These are phyloP conservation scores for Eimeria necatrix DNA, from an alignment of 169 alveolate genomes.

Conservation along the genomic window DNA sequence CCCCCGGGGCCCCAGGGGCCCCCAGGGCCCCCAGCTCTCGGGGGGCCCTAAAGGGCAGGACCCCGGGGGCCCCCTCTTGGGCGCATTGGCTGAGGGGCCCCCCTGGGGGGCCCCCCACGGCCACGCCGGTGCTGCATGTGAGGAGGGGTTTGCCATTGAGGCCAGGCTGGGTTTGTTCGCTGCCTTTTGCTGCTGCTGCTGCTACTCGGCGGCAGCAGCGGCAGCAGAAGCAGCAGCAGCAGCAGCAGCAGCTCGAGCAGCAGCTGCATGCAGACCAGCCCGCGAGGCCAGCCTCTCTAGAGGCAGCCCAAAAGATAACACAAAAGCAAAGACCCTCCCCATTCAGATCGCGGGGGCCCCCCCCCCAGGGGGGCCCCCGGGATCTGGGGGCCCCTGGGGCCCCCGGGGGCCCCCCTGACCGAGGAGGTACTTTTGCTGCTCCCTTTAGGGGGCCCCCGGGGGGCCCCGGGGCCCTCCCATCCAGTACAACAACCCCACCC, in stretches of 20 bases:
- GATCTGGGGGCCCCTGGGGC: background rate
- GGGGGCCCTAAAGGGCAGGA: no score
- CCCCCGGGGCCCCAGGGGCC: no score
- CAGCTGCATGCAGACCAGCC: no score
- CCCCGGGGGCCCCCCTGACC: background rate
- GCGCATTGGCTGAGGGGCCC: background rate
- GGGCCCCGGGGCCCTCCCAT: background rate
- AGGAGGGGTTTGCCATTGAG: no score
- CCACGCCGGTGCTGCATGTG: background rate
- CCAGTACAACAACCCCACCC: background rate
- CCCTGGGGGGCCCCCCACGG: background rate
- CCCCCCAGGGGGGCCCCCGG: background rate
- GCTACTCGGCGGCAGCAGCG: conserved; percentile 5
- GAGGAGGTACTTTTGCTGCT: background rate
- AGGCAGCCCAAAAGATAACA: no score
- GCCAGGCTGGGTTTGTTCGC: background rate
- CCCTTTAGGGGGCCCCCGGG: background rate
- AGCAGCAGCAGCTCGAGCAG: background rate
- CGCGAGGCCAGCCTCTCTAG: background rate
- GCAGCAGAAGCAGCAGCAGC: conserved; percentile 4
- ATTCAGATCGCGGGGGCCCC: background rate
- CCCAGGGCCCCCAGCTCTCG: no score
- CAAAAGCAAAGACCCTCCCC: background rate
- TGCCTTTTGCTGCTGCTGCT: background rate
- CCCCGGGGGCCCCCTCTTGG: no score